Conservation (phyloP, 176 grass and related monocot genomes). For the Aegilops bicornis region DNA sequence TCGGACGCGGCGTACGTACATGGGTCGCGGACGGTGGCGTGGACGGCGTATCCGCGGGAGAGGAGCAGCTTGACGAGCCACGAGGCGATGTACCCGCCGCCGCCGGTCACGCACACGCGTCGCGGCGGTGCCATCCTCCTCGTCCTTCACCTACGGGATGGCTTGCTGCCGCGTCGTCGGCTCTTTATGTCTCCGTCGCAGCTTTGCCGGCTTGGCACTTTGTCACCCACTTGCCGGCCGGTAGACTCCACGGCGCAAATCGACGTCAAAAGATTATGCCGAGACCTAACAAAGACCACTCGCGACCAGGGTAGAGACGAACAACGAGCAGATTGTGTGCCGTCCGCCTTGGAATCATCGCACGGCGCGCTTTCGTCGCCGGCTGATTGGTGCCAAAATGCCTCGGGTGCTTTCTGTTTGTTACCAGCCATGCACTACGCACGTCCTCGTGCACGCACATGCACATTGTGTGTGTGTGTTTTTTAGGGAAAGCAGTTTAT, state of each 20-base stretch:
- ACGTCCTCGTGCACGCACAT: neutral
- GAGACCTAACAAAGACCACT: neutral
- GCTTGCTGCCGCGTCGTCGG: neutral
- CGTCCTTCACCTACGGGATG: neutral
- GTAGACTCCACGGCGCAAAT: neutral
- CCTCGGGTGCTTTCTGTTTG: neutral
- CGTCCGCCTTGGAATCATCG: neutral
- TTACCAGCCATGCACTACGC: neutral
- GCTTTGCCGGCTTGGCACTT: neutral
- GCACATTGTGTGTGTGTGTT: no score
- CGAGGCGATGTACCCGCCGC: conserved; percentile 50
- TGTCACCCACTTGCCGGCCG: neutral
- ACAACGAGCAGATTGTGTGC: neutral
- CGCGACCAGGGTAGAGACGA: neutral
- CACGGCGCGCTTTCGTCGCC: neutral
- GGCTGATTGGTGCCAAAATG: neutral
- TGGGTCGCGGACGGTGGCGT: conserved; percentile 50
- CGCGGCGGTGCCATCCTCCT: neutral
- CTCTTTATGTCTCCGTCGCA: neutral
- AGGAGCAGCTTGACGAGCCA: conserved; percentile 71
- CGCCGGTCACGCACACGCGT: conserved; percentile 52
- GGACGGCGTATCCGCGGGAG: conserved; percentile 55
- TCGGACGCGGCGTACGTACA: neutral
- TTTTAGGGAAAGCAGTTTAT: no score
- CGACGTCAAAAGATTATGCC: neutral